Evolutionary conservation across 768 basidiomycete species (phyloP).

Genomic region (Mrakia hoshinonis): DNA sequence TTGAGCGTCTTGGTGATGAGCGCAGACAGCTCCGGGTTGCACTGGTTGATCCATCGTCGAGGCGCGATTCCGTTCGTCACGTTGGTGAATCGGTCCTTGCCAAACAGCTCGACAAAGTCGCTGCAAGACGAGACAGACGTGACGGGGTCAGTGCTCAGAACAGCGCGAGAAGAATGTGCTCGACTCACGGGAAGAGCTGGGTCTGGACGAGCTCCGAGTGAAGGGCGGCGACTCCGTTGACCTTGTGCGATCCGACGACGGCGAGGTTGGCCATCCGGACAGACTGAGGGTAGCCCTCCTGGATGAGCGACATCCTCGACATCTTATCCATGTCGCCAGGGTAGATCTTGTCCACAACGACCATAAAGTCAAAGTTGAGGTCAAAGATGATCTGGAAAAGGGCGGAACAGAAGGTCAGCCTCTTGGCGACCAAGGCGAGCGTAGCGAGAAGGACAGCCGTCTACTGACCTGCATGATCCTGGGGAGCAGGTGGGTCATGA

Average conservation of each 20-base stretch:
- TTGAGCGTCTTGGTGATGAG: slow-evolving; percentile 79
- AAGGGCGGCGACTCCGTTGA: slow-evolving; percentile 95
- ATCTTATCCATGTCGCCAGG: slow-evolving; percentile 76
- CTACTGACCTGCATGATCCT: slow-evolving; percentile 39
- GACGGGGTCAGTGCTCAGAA: not conserved
- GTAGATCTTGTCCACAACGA: slow-evolving; percentile 79
- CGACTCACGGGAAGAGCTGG: slow-evolving; percentile 40
- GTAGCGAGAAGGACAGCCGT: not conserved
- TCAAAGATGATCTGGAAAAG: slow-evolving; percentile 74
- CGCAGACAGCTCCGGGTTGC: slow-evolving; percentile 76
- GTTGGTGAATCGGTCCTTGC: slow-evolving; percentile 37
- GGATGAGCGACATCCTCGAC: slow-evolving; percentile 80
- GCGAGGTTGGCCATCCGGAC: slow-evolving; percentile 88
- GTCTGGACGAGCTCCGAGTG: slow-evolving; percentile 81
- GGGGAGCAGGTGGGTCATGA: slow-evolving; percentile 76
- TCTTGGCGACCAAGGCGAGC: slow-evolving; percentile 38
- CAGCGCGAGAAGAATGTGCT: not conserved
- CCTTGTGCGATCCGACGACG: slow-evolving; percentile 57
- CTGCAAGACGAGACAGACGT: slow-evolving; percentile 9
- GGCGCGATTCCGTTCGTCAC: slow-evolving; percentile 29
- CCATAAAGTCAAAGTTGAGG: slow-evolving; percentile 44
- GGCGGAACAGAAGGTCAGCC: not conserved
- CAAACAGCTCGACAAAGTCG: slow-evolving; percentile 77
- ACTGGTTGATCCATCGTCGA: slow-evolving; percentile 45
- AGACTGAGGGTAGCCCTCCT: slow-evolving; percentile 72